Evolutionary conservation across 2,329 filamentous ascomycete genomes (phyloP), one percentile per base, ranked within the genome.

Genomic region (Pyricularia grisea): DNA sequence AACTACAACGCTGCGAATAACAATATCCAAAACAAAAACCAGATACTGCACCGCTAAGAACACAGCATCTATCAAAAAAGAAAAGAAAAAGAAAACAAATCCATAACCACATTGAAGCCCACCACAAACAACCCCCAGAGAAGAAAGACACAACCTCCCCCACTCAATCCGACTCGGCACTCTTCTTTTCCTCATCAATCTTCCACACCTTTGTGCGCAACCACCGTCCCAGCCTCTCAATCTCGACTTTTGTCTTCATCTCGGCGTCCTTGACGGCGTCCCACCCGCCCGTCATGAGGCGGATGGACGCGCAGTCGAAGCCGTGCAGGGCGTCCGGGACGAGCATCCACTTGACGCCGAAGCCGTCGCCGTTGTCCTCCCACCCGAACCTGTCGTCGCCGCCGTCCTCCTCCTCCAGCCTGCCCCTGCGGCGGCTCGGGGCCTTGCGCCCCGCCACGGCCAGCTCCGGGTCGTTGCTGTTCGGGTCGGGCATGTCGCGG

Each of bases 261-360:
- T 74, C 75, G 11, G 72, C 69, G 67, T 79, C 77, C 71, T 73
- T 75, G 30, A 74, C 69, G 1, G 74, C 72, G 69, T 76, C 79
- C 65, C 76, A 70, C 25, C 75, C 74, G 1, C 74, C 76, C 69
- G 74, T 69, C 33, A 69, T 70, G 5, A 70, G 68, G 12, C 73
- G 70, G 7, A 78, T 72, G 14, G 76, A n/a, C 33, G 72, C 73
- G 63, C 76, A 72, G 69, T 82, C 80, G 68, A 81, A 82, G 2
- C 76, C 80, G 68, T 82, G 80, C 17, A 81, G 33, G 60, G 76
- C 76, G 69, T 82, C 80, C 5, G 81, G 81, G 20, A 83, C 77
- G 3, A 82, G 73, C 71, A 82, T 69, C 80, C 80, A 82, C 67
- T 76, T 76, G 30, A 81, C 76, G 66, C 76, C 77, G 31, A 69